A percentile compares a stretch with the other conserved stretches of the same genome.
Conservation (phyloP, 1,284 basidiomycete species). For the Ustilago lituana region DNA sequence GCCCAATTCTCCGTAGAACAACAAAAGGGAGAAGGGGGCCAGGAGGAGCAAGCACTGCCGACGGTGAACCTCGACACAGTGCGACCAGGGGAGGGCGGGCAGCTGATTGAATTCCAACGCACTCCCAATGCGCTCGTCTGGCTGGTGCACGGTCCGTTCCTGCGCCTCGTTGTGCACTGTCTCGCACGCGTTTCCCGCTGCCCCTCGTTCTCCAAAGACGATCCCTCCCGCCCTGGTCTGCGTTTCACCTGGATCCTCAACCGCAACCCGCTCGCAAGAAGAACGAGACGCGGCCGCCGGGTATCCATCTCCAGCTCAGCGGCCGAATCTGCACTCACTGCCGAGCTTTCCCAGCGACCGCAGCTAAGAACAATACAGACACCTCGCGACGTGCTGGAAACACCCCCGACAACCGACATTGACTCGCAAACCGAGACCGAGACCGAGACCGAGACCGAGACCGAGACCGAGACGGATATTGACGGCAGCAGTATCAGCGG, state of each 20-base stretch:
- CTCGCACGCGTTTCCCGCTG: constrained; percentile 52
- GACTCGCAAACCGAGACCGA: constrained; percentile 41
- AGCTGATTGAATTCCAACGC: constrained; percentile 51
- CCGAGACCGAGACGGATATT: constrained; percentile 6
- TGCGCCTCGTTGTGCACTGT: constrained; percentile 59
- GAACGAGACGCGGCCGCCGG: constrained; percentile 23
- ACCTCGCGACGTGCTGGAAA: constrained; percentile 22
- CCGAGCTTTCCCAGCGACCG: no score
- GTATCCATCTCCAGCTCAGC: constrained; percentile 19
- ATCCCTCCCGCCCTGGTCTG: constrained; percentile 1
- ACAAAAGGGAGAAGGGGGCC: neutral
- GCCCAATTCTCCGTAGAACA: neutral
- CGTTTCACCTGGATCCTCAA: constrained; percentile 60
- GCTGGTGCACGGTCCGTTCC: constrained; percentile 51
- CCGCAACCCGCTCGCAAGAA: constrained; percentile 44
- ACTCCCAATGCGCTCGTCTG: constrained; percentile 57
- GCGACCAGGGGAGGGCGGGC: neutral
- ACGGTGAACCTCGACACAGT: constrained; percentile 16
- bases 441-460: constrained; percentile 13
- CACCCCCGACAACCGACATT: constrained; percentile 52
- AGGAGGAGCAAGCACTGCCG: neutral
- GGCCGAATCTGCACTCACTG: no score
- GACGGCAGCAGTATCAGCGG: constrained; percentile 8
- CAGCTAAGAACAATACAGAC: no score
- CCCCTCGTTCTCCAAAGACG: constrained; percentile 56